These are phyloP conservation scores for Phytophthora sansomeana DNA, from an alignment of 352 stramenopile species.

Conservation along the genomic window DNA sequence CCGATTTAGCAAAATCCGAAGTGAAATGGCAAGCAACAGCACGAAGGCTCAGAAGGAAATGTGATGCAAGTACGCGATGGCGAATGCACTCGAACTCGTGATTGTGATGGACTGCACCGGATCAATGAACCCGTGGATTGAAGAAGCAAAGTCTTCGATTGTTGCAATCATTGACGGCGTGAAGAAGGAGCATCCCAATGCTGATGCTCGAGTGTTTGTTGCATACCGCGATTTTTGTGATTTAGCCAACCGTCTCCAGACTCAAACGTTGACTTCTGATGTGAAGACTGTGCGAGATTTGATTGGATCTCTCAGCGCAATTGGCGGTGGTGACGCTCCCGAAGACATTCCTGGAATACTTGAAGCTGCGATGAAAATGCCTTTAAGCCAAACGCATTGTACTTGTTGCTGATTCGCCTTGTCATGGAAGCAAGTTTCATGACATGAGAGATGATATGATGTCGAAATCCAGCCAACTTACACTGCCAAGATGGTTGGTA, in stretches of 20 bases:
- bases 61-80: conserved; percentile 11
- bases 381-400: conserved; percentile 47
- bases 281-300: conserved; percentile 29
- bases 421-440: conserved; percentile 46
- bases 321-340: conserved; percentile 41
- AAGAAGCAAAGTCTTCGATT: conserved; percentile 34
- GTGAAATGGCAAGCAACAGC: too few relatives aligned
- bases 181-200: conserved; percentile 25
- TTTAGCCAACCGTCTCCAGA: conserved; percentile 30
- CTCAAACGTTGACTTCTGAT: conserved; percentile 29
- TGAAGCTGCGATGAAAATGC: conserved; percentile 35
- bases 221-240: conserved; percentile 57
- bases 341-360: conserved; percentile 52
- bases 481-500: conserved; percentile 49
- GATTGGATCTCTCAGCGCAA: conserved; percentile 30
- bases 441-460: conserved; percentile 6
- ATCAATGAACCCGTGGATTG: conserved; percentile 49
- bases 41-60: too few relatives aligned
- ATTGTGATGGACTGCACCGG: conserved; percentile 58
- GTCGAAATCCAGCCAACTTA: conserved; percentile 36
- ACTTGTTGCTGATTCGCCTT: conserved; percentile 45
- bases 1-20: conserved; percentile 29
- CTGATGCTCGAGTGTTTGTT: conserved; percentile 46
- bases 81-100: conserved; percentile 48
- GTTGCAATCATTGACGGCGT: conserved; percentile 44